Evolutionary conservation across 2,329 filamentous ascomycete genomes (phyloP).

Genomic region (Cytospora chrysosperma): DNA sequence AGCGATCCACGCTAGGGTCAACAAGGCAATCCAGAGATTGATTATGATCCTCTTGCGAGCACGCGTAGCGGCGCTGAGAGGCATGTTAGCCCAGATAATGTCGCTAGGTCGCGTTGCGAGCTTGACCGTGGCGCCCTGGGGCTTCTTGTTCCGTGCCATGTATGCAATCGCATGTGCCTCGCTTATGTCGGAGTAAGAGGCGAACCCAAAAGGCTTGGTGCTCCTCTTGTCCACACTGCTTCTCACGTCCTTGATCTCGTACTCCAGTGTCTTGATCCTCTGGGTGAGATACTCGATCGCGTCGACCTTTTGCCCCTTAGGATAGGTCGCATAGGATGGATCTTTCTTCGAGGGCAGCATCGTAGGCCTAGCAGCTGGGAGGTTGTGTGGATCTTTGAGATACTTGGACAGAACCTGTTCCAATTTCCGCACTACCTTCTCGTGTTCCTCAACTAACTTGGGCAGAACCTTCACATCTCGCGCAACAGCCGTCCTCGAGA

Average conservation of each 20-base stretch:
- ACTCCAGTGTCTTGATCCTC: conserved; percentile 78
- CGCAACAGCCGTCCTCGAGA: conserved; percentile 78
- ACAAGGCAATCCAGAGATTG: conserved; percentile 75
- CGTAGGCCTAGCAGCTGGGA: conserved; percentile 73
- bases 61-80: conserved; percentile 65
- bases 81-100: conserved; percentile 94
- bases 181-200: conserved; percentile 84
- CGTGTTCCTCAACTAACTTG: conserved; percentile 79
- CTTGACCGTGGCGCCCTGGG: conserved; percentile 71
- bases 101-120: conserved; percentile 87
- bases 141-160: conserved; percentile 75
- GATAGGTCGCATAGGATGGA: conserved; percentile 61
- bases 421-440: conserved; percentile 74
- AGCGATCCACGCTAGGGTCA: conserved; percentile 84
- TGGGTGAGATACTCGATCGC: conserved; percentile 91
- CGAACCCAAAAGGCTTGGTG: conserved; percentile 89
- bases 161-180: conserved; percentile 89
- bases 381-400: conserved; percentile 77
- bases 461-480: conserved; percentile 92
- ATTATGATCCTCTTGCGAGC: conserved; percentile 74
- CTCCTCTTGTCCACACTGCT: conserved; percentile 81
- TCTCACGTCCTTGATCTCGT: conserved; percentile 80
- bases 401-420: conserved; percentile 87
- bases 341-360: conserved; percentile 83
- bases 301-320: conserved; percentile 75